Evolutionary conservation across 805 yeast species (phyloP).

Genomic region (Candida nonsorbophila): DNA sequence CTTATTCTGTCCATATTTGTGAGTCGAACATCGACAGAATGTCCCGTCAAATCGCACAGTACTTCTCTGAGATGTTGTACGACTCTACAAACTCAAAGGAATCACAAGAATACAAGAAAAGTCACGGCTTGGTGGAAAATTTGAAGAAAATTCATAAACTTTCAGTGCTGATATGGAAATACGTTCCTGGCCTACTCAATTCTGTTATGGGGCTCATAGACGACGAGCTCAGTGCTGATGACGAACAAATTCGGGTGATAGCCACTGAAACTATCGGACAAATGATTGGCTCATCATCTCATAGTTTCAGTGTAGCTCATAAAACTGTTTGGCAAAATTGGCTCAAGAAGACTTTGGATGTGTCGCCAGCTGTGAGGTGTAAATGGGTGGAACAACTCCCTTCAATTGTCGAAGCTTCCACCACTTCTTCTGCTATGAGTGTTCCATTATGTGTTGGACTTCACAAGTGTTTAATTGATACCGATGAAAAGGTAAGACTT

Average conservation of each 20-base stretch:
- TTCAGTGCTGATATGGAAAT: conserved; percentile 66
- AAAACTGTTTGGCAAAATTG: conserved; percentile 61
- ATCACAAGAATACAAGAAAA: conserved; percentile 13
- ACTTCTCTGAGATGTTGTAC: conserved; percentile 70
- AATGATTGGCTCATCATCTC: conserved; percentile 38
- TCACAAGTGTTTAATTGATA: conserved; percentile 65
- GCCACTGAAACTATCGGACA: conserved; percentile 74
- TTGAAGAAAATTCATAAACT: conserved; percentile 59
- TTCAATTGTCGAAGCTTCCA: conserved; percentile 37
- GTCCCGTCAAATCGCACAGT: conserved; percentile 71
- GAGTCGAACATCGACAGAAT: conserved; percentile 65
- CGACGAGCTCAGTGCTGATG: conserved; percentile 76
- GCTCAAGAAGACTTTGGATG: conserved; percentile 72
- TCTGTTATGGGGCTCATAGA: conserved; percentile 76
- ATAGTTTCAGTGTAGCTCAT: conserved; percentile 47
- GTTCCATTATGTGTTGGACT: conserved; percentile 42
- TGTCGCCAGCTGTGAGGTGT: conserved; percentile 56
- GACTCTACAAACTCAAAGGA: conserved; percentile 28
- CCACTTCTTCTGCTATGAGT: conserved; percentile 46
- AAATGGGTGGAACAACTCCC: conserved; percentile 66
- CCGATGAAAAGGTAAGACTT: conserved; percentile 68
- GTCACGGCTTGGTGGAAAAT: conserved; percentile 28
- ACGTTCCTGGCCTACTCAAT: conserved; percentile 66
- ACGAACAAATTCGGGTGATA: conserved; percentile 52
- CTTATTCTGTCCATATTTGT: conserved; percentile 62